Evolutionary conservation across 352 stramenopile species (phyloP).

Genomic region (Bremia lactucae): DNA sequence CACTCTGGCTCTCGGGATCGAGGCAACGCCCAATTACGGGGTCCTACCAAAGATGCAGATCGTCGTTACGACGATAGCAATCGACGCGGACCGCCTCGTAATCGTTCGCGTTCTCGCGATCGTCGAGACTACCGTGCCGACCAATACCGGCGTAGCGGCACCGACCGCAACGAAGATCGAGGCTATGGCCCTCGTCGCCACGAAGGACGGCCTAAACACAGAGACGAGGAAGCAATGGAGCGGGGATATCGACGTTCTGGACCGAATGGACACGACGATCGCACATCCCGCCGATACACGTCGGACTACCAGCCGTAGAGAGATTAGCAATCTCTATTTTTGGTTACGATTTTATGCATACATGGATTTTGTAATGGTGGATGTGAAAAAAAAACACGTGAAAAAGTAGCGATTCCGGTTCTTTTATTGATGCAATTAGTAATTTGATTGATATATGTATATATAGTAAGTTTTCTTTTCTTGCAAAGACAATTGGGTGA

Average conservation of each 20-base stretch:
- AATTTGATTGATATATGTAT: too few relatives aligned
- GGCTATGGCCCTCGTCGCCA: conserved; percentile 18
- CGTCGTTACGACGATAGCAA: conserved; percentile 12
- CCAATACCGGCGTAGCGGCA: conserved; percentile 10
- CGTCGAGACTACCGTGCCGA: conserved; percentile 16
- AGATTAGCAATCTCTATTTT: too few relatives aligned
- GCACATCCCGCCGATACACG: conserved; percentile 36
- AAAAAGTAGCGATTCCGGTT: too few relatives aligned
- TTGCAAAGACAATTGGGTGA: too few relatives aligned
- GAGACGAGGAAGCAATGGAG: conserved; percentile 21
- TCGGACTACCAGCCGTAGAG: conserved; percentile 37
- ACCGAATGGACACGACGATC: conserved; percentile 42
- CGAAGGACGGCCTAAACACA: conserved; percentile 14
- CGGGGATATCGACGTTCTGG: conserved; percentile 30
- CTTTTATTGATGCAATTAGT: too few relatives aligned
- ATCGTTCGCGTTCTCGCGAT: conserved; percentile 16
- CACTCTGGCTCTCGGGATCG: conserved; percentile 10
- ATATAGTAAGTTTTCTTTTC: too few relatives aligned
- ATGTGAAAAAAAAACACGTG: too few relatives aligned
- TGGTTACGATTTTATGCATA: not conserved
- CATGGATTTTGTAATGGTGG: not conserved
- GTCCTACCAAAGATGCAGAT: conserved; percentile 5
- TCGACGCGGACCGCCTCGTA: conserved; percentile 10
- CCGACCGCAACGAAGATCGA: conserved; percentile 28
- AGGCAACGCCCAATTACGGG: conserved; percentile 9